Evolutionary conservation across 352 stramenopile genomes (phyloP), one percentile per base, ranked within the genome.

Genomic region (Blastocystis sp.): DNA sequence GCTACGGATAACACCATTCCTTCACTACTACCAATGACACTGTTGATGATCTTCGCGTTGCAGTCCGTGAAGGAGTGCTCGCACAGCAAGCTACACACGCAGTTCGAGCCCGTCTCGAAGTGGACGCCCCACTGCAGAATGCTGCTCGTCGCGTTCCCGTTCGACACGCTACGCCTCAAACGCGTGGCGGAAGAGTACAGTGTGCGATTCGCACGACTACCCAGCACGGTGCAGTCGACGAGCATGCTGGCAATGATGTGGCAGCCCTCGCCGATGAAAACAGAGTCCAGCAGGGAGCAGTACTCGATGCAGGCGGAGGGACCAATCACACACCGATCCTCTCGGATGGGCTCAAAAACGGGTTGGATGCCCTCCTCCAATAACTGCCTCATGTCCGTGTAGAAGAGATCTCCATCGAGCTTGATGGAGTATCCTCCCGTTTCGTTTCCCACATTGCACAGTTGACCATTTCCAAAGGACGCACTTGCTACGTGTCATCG

Each of bases 21-120:
- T 14, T 17, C 5, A 56, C 5, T 14, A 14, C 48, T 56, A 56
- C 48, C 48, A 21, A 97, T 90, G 38, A 97, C 89, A 28, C 93
- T 94, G 88, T 93, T 94, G 88, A 93, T 91, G 67, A 97, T 92
- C 59, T 95, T 91, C 21, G 92, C 94, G 62, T 96, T 93, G 45
- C 93, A 92, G 81, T 93, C 92, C 0, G 95, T 92, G 78, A 92
- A 90, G 4, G 92, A 91, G 34, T 91, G 92, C 89, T 95, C 92
- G 77, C 92, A 95, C 53, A 96, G 90, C 45, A 96, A 91, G 5
- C 91, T 89, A 43, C 90, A 64, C 53, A 93, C 89, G 0, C 95
- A 91, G 40, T 94, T 91, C 67, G 92, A 94, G 38, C 92, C 86
- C 38, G 90, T 79, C 60, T 95, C 90, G 10, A 96, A 89, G 0